Conservation (phyloP, 176 grass and related monocot genomes). For the Aegilops longissima region DNA sequence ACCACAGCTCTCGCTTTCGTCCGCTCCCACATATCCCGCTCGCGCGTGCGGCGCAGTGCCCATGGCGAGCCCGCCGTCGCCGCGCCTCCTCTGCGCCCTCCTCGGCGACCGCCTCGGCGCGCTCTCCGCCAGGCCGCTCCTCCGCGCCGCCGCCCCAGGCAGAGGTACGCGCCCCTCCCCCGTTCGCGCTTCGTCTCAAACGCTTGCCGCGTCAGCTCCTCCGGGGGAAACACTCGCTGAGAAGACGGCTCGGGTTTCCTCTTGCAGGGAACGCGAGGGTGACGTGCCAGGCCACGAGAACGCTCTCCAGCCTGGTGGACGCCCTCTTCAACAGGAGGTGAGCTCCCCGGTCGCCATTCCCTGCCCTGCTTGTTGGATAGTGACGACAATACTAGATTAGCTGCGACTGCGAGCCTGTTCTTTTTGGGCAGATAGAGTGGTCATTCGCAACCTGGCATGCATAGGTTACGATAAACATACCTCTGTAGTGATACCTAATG, state of each 20-base stretch:
- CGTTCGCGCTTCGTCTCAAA: not conserved
- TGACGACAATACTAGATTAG: not conserved
- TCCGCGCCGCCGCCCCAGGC: slow-evolving; percentile 26
- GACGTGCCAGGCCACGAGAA: slow-evolving; percentile 55
- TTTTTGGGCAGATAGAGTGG: not conserved
- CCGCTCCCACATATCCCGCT: not conserved
- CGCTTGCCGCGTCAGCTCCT: not conserved
- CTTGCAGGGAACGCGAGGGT: slow-evolving; percentile 44
- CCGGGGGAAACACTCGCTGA: not conserved
- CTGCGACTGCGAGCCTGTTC: not conserved
- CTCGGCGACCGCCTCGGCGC: slow-evolving; percentile 57
- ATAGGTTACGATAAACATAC: not conserved
- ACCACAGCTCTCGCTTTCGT: not conserved
- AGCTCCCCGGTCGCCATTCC: slow-evolving; percentile 1
- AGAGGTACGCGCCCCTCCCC: not conserved
- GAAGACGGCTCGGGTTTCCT: not conserved
- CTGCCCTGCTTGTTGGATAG: not conserved
- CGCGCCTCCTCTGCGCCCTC: slow-evolving; percentile 71
- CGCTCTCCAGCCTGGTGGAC: slow-evolving; percentile 77
- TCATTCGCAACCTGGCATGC: not conserved
- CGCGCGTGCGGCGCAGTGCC: not conserved
- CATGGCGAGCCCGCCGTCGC: slow-evolving; percentile 62
- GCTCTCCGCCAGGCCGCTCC: slow-evolving; percentile 40
- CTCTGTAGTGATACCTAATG: not conserved
- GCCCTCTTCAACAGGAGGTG: slow-evolving; percentile 84